Base-by-base conservation (phyloP, 768 basidiomycete genomes). In the Dentipellis fragilis region DNA sequence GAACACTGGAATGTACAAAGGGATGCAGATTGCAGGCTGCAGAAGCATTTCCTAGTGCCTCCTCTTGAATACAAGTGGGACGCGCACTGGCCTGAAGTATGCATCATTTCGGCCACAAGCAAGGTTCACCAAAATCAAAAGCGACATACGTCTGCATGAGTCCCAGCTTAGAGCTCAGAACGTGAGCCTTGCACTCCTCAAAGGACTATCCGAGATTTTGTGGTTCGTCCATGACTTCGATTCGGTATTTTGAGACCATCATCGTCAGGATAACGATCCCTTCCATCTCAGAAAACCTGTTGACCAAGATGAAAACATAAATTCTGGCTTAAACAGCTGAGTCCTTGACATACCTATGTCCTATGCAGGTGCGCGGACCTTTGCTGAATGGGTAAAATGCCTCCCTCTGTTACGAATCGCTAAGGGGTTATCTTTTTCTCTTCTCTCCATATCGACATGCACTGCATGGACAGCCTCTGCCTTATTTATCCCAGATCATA, bases 231-330 rank as follows among this genome's bases (percentile, higher is more conserved):
- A 77, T 77, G 38, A 80, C 57, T 40, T 72, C 69, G 48, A 80
- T 71, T 55, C 71, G 74, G 60, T 78, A 80, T 35, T 59, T 66
- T 3, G 67, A 70, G 3, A 80, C 62, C 29, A 81, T 59, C 66
- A 76, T 70, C 5, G 75, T 74, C 34, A 81, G 63, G 49, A 73
- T 69, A 1, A 74, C 77, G 45, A 78, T 67, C 23, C 69, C 74
- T 59, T 78, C 75, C 0, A 73, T 76, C 63, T 81, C 78, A 22
- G 71, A 72, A 61, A 80, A 79, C 60, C 75, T 78, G 53, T 8
- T 49, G n/a, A n/a, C n/a, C n/a, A n/a, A n/a, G n/a, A 19, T 50
- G 2, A 10, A 7, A 2, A 1, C 1, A 10, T 39, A 51, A 14
- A 56, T 19, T 21, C 11, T 10, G 14, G 19, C 4, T 37, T 37